phyloP scores from a whole-genome alignment of 2,329 filamentous ascomycete genomes.

The Aureobasidium uvarum region DNA sequence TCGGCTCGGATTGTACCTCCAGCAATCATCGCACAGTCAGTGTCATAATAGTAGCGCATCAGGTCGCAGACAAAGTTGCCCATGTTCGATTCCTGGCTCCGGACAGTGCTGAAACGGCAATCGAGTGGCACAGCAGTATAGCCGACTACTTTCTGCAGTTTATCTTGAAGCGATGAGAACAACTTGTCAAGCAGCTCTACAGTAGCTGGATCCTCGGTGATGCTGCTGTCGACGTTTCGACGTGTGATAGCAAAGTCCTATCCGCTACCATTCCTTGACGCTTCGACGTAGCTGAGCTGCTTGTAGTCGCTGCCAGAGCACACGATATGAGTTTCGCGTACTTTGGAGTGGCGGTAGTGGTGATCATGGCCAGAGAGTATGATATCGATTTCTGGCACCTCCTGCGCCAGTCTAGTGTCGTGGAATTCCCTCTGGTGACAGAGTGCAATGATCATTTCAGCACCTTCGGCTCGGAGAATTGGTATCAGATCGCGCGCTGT shows the following conservation, averaged over 20 bases:
- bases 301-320: constrained; percentile 90
- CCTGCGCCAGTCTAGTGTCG: constrained; percentile 78
- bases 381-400: constrained; percentile 71
- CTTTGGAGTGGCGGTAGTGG: constrained; percentile 73
- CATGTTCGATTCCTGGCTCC: constrained; percentile 74
- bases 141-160: constrained; percentile 77
- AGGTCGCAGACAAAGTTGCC: constrained; percentile 91
- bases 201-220: constrained; percentile 63
- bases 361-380: constrained; percentile 90
- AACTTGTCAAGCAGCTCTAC: constrained; percentile 64
- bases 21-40: constrained; percentile 82
- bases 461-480: constrained; percentile 68
- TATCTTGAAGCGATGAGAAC: constrained; percentile 70
- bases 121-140: constrained; percentile 82
- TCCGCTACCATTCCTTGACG: constrained; percentile 45
- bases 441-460: constrained; percentile 77
- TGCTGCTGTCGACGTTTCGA: constrained; percentile 67
- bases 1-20: constrained; percentile 84
- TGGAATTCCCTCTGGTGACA: constrained; percentile 88
- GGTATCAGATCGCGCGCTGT: constrained; percentile 76
- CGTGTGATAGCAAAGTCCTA: constrained; percentile 81
- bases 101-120: constrained; percentile 79
- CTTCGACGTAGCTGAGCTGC: constrained; percentile 84
- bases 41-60: constrained; percentile 77
- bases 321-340: constrained; percentile 80